Conservation (phyloP, 176 grass and related monocot genomes). For the Aegilops tauschii region DNA sequence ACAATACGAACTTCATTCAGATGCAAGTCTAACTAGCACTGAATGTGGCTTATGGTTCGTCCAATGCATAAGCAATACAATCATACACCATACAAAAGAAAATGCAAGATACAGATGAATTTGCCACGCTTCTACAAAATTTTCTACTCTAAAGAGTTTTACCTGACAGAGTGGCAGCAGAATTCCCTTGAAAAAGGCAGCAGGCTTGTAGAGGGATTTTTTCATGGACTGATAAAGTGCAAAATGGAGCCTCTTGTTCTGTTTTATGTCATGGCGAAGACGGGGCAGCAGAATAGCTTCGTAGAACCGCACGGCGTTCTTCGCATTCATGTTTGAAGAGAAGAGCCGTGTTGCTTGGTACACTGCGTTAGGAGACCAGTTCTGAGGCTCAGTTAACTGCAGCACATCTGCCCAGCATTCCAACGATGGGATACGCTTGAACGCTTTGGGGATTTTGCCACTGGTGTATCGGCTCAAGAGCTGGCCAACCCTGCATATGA, state of each 20-base stretch:
- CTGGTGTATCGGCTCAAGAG: conserved; percentile 74
- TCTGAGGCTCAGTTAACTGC: conserved; percentile 77
- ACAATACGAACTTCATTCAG: not conserved
- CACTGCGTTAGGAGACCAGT: conserved; percentile 91
- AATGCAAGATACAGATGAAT: not conserved
- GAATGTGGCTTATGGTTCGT: not conserved
- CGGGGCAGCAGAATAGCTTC: conserved; percentile 75
- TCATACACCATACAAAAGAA: not conserved
- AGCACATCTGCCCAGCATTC: conserved; percentile 77
- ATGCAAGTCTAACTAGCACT: not conserved
- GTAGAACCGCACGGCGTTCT: conserved; percentile 68
- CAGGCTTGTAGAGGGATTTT: conserved; percentile 83
- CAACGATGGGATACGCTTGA: conserved; percentile 76
- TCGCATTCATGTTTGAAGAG: conserved; percentile 80
- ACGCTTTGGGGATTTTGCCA: conserved; percentile 82
- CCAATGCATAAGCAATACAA: not conserved
- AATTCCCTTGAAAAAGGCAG: conserved; percentile 87
- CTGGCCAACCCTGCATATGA: conserved; percentile 65
- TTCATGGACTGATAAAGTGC: conserved; percentile 79
- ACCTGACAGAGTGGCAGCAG: conserved; percentile 92
- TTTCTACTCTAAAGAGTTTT: not conserved
- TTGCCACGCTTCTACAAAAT: not conserved
- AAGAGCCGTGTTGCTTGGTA: conserved; percentile 90
- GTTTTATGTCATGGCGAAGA: conserved; percentile 77
- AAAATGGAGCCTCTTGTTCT: conserved; percentile 89